These are phyloP conservation scores for Alternaria atra DNA, from an alignment of 2,329 filamentous ascomycete species.

Conservation along the genomic window DNA sequence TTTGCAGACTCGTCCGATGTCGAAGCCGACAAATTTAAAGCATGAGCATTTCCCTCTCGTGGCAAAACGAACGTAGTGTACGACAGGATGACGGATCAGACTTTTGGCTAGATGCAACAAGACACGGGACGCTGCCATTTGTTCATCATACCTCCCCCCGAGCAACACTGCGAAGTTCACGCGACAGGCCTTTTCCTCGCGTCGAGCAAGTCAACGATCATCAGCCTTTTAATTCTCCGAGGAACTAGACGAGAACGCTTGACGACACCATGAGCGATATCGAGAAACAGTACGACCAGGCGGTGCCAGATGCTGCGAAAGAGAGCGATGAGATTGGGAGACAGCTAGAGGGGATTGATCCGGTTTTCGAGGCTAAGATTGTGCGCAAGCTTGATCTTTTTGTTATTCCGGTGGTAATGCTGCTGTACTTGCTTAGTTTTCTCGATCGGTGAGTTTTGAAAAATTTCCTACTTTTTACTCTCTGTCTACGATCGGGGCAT, in stretches of 20 bases:
- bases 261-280: slow-evolving; percentile 38
- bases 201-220: slow-evolving; percentile 16
- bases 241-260: not conserved
- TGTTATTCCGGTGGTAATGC: slow-evolving; percentile 73
- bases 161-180: not conserved
- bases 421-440: slow-evolving; percentile 78
- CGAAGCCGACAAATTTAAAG: slow-evolving; percentile 33
- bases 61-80: slow-evolving; percentile 7
- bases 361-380: slow-evolving; percentile 62
- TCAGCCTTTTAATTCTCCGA: not conserved
- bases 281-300: slow-evolving; percentile 33
- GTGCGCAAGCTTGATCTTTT: slow-evolving; percentile 71
- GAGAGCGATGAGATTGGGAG: slow-evolving; percentile 38
- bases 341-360: slow-evolving; percentile 47
- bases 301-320: slow-evolving; percentile 20
- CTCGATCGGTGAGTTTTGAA: slow-evolving; percentile 67
- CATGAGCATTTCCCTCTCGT: slow-evolving; percentile 19
- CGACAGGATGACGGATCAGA: slow-evolving; percentile 31
- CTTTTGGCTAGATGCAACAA: slow-evolving; percentile 24
- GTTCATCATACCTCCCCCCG: not conserved
- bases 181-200: not conserved
- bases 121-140: slow-evolving; percentile 13
- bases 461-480: not conserved
- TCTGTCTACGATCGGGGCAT: not conserved
- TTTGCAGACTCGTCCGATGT: slow-evolving; percentile 18